These are phyloP conservation scores for Piper betle DNA, from an alignment of 164 flowering plant species.

Conservation along the genomic window DNA sequence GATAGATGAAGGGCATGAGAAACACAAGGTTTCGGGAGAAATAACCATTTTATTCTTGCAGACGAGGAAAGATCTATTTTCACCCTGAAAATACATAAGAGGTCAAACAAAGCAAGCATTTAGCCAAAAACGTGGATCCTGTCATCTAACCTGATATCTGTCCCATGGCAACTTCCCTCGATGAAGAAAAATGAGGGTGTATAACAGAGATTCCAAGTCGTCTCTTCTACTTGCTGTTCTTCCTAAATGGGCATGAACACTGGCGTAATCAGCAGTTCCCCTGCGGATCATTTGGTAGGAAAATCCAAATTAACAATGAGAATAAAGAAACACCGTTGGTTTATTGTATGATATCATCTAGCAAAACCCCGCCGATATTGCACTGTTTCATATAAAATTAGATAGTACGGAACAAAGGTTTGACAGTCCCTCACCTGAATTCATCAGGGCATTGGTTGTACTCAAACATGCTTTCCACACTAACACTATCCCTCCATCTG, in stretches of 20 bases:
- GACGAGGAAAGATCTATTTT: conserved; percentile 77
- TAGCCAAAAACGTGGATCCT: too few relatives aligned
- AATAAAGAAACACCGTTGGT: background rate
- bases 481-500: conserved; percentile 63
- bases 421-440: conserved; percentile 43
- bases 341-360: background rate
- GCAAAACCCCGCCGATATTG: too few relatives aligned
- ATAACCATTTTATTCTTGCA: conserved; percentile 89
- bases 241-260: conserved; percentile 91
- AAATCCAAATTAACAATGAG: conserved; percentile 2
- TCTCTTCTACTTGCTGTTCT: conserved; percentile 95
- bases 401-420: background rate
- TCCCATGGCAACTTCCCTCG: conserved; percentile 87
- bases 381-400: background rate
- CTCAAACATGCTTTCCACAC: conserved; percentile 72
- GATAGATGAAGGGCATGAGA: conserved; percentile 71
- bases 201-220: conserved; percentile 93
- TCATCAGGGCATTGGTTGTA: conserved; percentile 94
- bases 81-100: conserved; percentile 39
- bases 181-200: conserved; percentile 73
- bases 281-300: conserved; percentile 20
- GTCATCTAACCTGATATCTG: conserved; percentile 61
- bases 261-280: conserved; percentile 88
- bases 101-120: background rate
- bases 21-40: conserved; percentile 73